Percentiles rank a stretch among this genome's conserved stretches.
Evolutionary conservation across 2,329 filamentous ascomycete species (phyloP).

Genomic region (Trichoderma sp.): DNA sequence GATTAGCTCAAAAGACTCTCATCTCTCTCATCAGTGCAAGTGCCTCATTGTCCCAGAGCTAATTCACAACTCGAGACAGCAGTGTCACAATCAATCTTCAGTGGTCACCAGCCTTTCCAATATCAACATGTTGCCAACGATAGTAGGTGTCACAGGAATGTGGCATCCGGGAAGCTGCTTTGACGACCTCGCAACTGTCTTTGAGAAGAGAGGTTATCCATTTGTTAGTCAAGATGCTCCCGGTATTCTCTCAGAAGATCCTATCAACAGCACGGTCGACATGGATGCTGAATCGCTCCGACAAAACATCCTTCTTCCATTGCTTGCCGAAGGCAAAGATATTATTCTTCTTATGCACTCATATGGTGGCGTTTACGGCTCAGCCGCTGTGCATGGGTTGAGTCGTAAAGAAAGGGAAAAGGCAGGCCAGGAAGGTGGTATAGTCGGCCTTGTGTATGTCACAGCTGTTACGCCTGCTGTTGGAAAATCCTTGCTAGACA

Average conservation of each 20-base stretch:
- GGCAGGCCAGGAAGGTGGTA: neutral
- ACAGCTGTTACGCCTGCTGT: neutral
- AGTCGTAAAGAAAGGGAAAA: neutral
- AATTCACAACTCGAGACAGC: too few relatives aligned
- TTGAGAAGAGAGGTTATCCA: neutral
- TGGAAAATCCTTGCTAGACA: neutral
- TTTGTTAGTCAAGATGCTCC: neutral
- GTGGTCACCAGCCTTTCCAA: too few relatives aligned
- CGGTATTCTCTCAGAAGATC: neutral
- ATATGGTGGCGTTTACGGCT: neutral
- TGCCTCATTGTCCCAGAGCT: too few relatives aligned
- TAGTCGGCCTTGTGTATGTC: neutral
- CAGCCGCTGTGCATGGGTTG: neutral
- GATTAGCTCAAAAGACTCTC: too few relatives aligned
- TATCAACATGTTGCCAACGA: neutral
- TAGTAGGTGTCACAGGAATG: neutral
- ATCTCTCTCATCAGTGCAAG: too few relatives aligned
- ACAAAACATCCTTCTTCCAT: neutral
- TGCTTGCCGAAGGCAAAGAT: neutral
- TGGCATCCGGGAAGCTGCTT: neutral
- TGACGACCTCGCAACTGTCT: neutral
- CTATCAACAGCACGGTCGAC: neutral
- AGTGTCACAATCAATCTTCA: too few relatives aligned
- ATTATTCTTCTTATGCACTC: neutral
- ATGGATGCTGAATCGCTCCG: neutral